Percentiles rank a stretch among this genome's conserved stretches.
These are phyloP conservation scores for Scleromitrula shiraiana DNA, from an alignment of 2,329 filamentous ascomycete genomes.

Conservation along the genomic window DNA sequence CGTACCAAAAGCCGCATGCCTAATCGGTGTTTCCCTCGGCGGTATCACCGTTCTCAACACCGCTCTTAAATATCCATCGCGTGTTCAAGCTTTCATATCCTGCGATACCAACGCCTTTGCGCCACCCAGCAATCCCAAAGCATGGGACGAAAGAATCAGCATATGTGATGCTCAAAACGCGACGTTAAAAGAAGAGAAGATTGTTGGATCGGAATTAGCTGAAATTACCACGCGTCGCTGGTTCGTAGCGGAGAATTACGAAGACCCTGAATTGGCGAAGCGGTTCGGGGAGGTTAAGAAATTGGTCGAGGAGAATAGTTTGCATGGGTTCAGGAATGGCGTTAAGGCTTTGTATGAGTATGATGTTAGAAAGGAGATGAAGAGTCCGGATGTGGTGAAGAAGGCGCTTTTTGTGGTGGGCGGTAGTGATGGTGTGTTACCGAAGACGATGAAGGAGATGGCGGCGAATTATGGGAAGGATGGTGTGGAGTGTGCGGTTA, in stretches of 20 bases:
- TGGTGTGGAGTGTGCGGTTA: slow-evolving; percentile 52
- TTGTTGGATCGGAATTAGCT: slow-evolving; percentile 59
- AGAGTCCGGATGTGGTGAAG: slow-evolving; percentile 36
- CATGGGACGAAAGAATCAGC: slow-evolving; percentile 70
- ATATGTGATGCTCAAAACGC: slow-evolving; percentile 52
- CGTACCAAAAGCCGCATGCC: slow-evolving; percentile 54
- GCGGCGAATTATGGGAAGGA: slow-evolving; percentile 45
- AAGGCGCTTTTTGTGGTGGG: slow-evolving; percentile 66
- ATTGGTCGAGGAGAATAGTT: slow-evolving; percentile 61
- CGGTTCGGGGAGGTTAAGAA: slow-evolving; percentile 52
- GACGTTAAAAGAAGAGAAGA: slow-evolving; percentile 33
- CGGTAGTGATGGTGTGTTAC: slow-evolving; percentile 64
- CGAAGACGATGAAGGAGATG: slow-evolving; percentile 74
- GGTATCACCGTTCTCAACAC: slow-evolving; percentile 71
- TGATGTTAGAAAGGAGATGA: slow-evolving; percentile 53
- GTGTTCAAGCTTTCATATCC: slow-evolving; percentile 54
- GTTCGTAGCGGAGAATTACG: slow-evolving; percentile 59
- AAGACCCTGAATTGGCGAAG: slow-evolving; percentile 37
- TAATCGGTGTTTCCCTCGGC: slow-evolving; percentile 74
- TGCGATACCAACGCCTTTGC: slow-evolving; percentile 74
- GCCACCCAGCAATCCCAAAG: slow-evolving; percentile 64
- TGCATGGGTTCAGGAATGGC: slow-evolving; percentile 60
- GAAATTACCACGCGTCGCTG: slow-evolving; percentile 65
- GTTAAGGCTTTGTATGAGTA: slow-evolving; percentile 67
- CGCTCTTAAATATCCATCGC: slow-evolving; percentile 55